Evolutionary conservation across 108 stramenopile genomes (phyloP).

Genomic region (Cyclotella sp.): DNA sequence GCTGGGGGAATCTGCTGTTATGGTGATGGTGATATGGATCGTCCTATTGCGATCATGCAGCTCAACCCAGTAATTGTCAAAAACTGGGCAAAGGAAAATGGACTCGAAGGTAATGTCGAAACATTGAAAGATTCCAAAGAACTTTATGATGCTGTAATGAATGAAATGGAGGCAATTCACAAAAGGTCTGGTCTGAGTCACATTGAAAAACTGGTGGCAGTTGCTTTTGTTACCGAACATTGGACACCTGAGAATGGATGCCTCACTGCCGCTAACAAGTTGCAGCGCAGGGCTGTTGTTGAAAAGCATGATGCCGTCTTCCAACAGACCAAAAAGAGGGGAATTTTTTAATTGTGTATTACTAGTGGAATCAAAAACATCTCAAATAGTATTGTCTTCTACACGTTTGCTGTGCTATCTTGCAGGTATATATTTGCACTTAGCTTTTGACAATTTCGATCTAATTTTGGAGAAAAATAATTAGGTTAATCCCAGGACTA

Average conservation of each 20-base stretch:
- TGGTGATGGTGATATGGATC: constrained; percentile 92
- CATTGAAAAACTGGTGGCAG: constrained; percentile 76
- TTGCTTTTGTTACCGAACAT: constrained; percentile 63
- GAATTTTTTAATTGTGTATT: constrained; percentile 57
- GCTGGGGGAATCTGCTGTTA: constrained; percentile 86
- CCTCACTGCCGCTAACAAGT: constrained; percentile 89
- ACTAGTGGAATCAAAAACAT: background rate
- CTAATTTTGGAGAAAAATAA: no score
- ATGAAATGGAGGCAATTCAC: constrained; percentile 68
- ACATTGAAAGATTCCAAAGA: constrained; percentile 66
- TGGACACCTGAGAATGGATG: constrained; percentile 93
- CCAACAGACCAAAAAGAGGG: constrained; percentile 71
- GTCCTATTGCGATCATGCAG: constrained; percentile 84
- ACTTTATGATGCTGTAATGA: constrained; percentile 75
- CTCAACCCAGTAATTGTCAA: constrained; percentile 62
- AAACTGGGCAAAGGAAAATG: constrained; percentile 83
- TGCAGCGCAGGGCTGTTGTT: constrained; percentile 80
- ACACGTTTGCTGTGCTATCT: no score
- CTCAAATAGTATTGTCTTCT: background rate
- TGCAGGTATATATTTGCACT: no score
- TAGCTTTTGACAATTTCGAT: background rate
- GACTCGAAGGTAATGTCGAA: constrained; percentile 65
- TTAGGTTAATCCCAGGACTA: no score
- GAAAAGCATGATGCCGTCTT: constrained; percentile 70
- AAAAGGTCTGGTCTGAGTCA: constrained; percentile 75